Base-by-base conservation (phyloP, 352 stramenopile species). In the Globisporangium splendens region DNA sequence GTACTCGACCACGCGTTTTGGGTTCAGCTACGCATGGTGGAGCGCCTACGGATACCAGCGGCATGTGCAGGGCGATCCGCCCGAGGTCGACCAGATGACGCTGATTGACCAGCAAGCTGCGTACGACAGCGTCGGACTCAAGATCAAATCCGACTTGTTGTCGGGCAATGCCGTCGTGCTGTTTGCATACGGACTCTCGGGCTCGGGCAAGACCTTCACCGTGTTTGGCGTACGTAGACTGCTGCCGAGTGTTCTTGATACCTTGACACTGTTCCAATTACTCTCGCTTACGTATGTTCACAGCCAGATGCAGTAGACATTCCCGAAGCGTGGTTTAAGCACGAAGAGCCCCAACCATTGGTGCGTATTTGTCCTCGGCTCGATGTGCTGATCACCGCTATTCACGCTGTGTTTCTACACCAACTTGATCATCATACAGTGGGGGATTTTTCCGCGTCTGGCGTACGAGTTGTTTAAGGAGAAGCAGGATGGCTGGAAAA, bases 401-500 rank as follows among this genome's bases (percentile, higher is more conserved):
- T 17, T 43, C 15, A 20, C 21, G 18, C 41, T 44, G 7, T 33
- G 22, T 52, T 10, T 44, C 3, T 44, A 35, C 14, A 20, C 35
- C 18, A 10, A 3, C 35, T 35, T 54, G 21, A 2, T 18, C 14
- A 8, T 6, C 55, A 3, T 38, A 20, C 18, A 88, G 79, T 98
- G 91, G 91, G 91, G 91, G 15, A 90, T 98, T n/a, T 97, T 97
- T 63, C 89, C 90, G 20, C 86, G 87, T 3, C 73, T 97, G 11
- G 93, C 91, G 15, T 98, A 98, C 70, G 89, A 98, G 46, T 59
- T 98, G 24, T 98, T 98, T 70, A 84, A 96, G 62, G 86, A 97
- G 61, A 97, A 97, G 63, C 78, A 96, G 59, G 93, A 98, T 56
- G 93, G 93, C 55, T 98, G 93, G 93, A 98, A 98, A 70, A 95